Conservation (phyloP, 192 early-diverging fungal genomes). For the Gigaspora rosea region DNA sequence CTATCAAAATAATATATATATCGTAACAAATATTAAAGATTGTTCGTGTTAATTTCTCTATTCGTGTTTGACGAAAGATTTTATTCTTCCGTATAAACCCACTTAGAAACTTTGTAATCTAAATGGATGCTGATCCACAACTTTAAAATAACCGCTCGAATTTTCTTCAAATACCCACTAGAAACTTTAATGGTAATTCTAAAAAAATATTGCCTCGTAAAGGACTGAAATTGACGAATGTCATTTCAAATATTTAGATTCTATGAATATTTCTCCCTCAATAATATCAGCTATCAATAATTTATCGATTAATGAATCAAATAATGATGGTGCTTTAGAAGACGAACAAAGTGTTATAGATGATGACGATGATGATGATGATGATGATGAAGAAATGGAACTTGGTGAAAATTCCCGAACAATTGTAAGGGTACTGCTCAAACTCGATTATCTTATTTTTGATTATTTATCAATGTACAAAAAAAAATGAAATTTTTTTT, state of each 20-base stretch:
- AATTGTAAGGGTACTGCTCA: too few relatives aligned
- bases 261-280: not conserved
- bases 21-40: too few relatives aligned
- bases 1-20: too few relatives aligned
- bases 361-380: not conserved
- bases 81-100: too few relatives aligned
- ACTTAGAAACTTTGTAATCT: too few relatives aligned
- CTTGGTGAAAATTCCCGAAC: too few relatives aligned
- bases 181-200: not conserved
- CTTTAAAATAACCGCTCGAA: not conserved
- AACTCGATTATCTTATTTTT: too few relatives aligned
- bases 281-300: conserved; percentile 27
- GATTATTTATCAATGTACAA: too few relatives aligned
- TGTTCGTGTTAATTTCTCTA: too few relatives aligned
- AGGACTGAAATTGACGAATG: not conserved
- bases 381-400: too few relatives aligned
- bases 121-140: not conserved
- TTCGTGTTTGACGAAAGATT: too few relatives aligned
- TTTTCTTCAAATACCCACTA: not conserved
- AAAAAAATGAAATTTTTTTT: too few relatives aligned
- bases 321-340: conserved; percentile 14
- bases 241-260: not conserved
- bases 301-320: conserved; percentile 16
- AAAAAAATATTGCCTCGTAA: not conserved
- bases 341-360: not conserved